Percentiles rank a stretch among this genome's conserved stretches.
Evolutionary conservation across 257 asterid genomes (phyloP).

Genomic region (Solanum corneliomulleri): DNA sequence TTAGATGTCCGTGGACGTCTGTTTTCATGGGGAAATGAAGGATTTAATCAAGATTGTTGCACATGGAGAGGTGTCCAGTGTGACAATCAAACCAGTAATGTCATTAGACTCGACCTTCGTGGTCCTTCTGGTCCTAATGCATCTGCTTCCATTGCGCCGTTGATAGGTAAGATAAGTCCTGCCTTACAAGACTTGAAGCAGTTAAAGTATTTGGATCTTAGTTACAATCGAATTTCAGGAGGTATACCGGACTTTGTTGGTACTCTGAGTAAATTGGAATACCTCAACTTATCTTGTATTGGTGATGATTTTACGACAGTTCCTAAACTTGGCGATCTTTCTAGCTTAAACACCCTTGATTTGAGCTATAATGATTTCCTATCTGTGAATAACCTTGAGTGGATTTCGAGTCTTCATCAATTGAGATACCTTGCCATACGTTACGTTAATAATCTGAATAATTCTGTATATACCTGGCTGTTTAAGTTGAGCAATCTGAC

Average conservation of each 20-base stretch:
- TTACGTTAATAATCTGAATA: background rate
- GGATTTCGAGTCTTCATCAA: background rate
- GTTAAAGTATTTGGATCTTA: constrained; percentile 17
- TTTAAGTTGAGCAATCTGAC: constrained; percentile 3
- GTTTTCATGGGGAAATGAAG: constrained; percentile 21
- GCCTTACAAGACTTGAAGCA: constrained; percentile 10
- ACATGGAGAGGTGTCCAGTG: constrained; percentile 23
- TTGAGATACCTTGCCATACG: background rate
- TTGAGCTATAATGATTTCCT: background rate
- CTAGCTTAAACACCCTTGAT: background rate
- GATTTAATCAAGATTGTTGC: constrained; percentile 23
- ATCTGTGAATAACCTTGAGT: background rate
- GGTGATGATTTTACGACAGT: background rate
- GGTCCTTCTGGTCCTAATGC: background rate
- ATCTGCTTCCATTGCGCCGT: background rate
- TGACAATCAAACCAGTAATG: constrained; percentile 19
- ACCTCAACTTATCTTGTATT: background rate
- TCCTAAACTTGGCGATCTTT: background rate
- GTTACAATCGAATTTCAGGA: constrained; percentile 1
- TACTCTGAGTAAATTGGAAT: background rate
- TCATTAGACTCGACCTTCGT: constrained; percentile 6
- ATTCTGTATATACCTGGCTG: constrained; percentile 2
- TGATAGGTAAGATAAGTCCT: constrained; percentile 18
- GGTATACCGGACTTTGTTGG: background rate
- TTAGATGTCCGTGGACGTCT: background rate